Conservation (phyloP, 106 monocot genomes). For the Gastrodia elata region DNA sequence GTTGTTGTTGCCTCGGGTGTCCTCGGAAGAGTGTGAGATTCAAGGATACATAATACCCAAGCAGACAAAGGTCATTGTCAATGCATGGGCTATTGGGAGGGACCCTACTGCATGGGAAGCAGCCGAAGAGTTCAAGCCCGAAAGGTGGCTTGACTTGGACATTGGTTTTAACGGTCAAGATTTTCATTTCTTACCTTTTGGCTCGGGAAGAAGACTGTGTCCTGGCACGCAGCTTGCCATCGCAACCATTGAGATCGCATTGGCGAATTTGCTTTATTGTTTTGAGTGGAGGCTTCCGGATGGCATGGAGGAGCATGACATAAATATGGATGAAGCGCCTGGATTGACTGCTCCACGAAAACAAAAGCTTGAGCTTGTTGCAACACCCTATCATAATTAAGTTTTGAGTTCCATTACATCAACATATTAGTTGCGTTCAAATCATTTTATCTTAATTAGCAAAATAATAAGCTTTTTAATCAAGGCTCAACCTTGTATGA, state of each 20-base stretch:
- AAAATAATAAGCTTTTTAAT: too few species aligned
- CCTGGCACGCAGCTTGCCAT: constrained; percentile 17
- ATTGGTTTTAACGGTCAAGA: constrained; percentile 1
- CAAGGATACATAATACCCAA: constrained; percentile 5
- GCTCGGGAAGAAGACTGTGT: constrained; percentile 17
- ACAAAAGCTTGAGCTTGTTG: not conserved
- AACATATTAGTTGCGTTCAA: too few species aligned
- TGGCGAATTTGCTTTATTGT: constrained; percentile 13
- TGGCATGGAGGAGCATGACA: too few species aligned
- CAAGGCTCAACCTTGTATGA: too few species aligned
- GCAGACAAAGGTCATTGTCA: constrained; percentile 15
- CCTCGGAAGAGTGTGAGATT: constrained; percentile 17
- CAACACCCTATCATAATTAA: too few species aligned
- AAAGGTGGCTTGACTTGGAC: not conserved
- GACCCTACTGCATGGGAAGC: not conserved
- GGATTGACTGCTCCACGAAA: not conserved
- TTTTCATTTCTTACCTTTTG: too few species aligned
- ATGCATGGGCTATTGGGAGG: too few species aligned
- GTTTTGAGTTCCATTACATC: too few species aligned
- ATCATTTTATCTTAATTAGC: too few species aligned
- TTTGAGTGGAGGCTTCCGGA: constrained; percentile 25
- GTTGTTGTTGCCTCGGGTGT: constrained; percentile 9
- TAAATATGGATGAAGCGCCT: not conserved
- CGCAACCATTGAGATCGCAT: constrained; percentile 15
- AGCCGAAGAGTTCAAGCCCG: constrained; percentile 2